Percentiles rank a stretch among this genome's conserved stretches.
Conservation (phyloP, 371 early-diverging fungal species). For the Massospora cicadina region DNA sequence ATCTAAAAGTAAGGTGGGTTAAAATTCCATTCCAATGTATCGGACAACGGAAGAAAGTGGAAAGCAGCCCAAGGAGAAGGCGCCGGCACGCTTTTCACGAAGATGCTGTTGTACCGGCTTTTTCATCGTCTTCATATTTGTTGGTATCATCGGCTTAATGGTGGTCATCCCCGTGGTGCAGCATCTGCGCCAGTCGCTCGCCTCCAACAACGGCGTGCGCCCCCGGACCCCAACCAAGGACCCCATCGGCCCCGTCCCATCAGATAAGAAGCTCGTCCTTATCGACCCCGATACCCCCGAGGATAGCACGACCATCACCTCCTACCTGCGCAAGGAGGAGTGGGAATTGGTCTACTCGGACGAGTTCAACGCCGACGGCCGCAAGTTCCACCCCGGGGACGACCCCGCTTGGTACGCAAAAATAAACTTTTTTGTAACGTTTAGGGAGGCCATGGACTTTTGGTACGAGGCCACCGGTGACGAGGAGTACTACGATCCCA, state of each 20-base stretch:
- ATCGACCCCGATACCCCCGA: slow-evolving; percentile 18
- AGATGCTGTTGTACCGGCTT: slow-evolving; percentile 10
- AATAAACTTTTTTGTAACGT: not conserved
- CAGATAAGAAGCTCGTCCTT: not conserved
- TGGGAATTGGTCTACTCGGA: slow-evolving; percentile 28
- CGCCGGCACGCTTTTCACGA: not conserved
- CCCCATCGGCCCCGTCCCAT: not conserved
- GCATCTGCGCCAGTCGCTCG: not conserved
- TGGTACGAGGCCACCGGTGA: slow-evolving; percentile 29
- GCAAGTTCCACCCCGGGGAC: slow-evolving; percentile 27
- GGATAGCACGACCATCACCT: slow-evolving; percentile 1
- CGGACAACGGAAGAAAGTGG: not conserved
- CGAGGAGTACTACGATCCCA: slow-evolving; percentile 27
- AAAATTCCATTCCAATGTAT: not conserved
- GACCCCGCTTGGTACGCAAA: slow-evolving; percentile 22
- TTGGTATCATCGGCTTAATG: slow-evolving; percentile 2
- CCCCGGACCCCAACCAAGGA: not conserved
- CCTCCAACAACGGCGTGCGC: not conserved
- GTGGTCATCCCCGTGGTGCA: slow-evolving; percentile 7
- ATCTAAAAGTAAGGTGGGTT: no score
- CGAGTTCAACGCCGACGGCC: slow-evolving; percentile 30
- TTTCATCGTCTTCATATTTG: slow-evolving; percentile 1
- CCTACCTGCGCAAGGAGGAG: slow-evolving; percentile 12
- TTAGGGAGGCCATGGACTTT: slow-evolving; percentile 28
- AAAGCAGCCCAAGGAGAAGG: not conserved